phyloP scores from a whole-genome alignment of 495 filamentous ascomycete species.

The Hypoxylon fragiforme region DNA sequence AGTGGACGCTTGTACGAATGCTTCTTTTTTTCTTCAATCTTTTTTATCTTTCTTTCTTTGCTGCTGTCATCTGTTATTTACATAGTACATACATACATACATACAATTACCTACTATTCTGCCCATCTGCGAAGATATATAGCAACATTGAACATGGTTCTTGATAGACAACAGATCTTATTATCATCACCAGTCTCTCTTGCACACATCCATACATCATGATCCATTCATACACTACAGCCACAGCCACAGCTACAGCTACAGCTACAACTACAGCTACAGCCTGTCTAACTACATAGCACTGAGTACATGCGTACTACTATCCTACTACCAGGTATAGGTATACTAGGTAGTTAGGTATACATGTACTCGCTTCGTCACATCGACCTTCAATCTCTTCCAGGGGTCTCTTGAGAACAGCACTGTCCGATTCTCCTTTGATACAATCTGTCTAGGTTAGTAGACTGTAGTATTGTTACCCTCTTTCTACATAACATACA shows the following conservation, averaged over 20 bases:
- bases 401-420: conserved; percentile 26
- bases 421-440: no score
- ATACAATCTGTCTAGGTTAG: no score
- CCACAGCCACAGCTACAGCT: no score
- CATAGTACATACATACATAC: background rate
- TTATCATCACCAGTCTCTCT: background rate
- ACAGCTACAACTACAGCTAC: no score
- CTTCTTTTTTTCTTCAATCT: background rate
- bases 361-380: conserved; percentile 31
- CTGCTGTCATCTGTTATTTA: background rate
- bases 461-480: no score
- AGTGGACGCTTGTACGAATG: background rate
- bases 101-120: no score
- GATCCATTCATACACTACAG: no score
- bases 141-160: no score
- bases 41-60: background rate
- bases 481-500: no score
- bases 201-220: background rate
- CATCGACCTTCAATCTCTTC: conserved; percentile 29
- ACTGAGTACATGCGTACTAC: no score
- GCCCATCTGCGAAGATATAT: no score
- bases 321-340: no score
- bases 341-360: conserved; percentile 5
- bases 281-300: background rate
- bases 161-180: background rate